A percentile compares a stretch with the other conserved stretches of the same genome.
phyloP scores from a whole-genome alignment of 2,329 filamentous ascomycete species.

The Ascochyta lentis region DNA sequence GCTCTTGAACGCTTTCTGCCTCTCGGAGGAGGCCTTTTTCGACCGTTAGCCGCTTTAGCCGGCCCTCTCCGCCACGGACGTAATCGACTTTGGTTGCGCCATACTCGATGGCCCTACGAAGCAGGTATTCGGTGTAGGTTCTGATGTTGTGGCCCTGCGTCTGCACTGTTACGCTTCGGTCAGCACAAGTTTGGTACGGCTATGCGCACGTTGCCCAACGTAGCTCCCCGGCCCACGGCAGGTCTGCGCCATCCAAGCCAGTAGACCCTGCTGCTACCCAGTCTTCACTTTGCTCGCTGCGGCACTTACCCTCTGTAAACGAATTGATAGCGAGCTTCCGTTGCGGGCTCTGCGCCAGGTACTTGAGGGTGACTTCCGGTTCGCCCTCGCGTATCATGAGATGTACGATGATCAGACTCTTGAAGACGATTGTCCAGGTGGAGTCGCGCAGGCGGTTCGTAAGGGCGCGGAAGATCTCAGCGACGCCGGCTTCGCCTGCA shows the following conservation, averaged over 20 bases:
- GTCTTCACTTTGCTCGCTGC: not conserved
- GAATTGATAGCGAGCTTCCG: constrained; percentile 85
- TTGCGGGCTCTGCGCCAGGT: constrained; percentile 77
- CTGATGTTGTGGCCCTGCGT: constrained; percentile 94
- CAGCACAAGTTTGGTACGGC: constrained; percentile 37
- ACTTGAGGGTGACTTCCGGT: constrained; percentile 84
- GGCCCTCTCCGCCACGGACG: constrained; percentile 80
- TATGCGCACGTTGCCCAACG: not conserved
- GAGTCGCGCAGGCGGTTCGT: constrained; percentile 90
- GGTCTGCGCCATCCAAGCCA: not conserved
- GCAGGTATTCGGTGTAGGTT: constrained; percentile 86
- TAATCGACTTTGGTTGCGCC: constrained; percentile 87
- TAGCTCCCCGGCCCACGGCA: not conserved
- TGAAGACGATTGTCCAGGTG: constrained; percentile 99
- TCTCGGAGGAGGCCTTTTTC: constrained; percentile 93
- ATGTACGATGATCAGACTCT: constrained; percentile 92
- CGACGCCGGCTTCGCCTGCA: constrained; percentile 91
- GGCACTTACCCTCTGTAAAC: constrained; percentile 82
- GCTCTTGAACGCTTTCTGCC: constrained; percentile 87
- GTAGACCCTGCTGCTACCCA: not conserved
- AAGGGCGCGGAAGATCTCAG: constrained; percentile 91
- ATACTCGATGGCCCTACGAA: constrained; percentile 81
- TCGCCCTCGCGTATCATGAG: constrained; percentile 97
- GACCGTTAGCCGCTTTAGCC: constrained; percentile 83
- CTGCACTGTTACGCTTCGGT: constrained; percentile 73